Conservation (phyloP, 331 rosid genomes). For the Telfairia occidentalis region DNA sequence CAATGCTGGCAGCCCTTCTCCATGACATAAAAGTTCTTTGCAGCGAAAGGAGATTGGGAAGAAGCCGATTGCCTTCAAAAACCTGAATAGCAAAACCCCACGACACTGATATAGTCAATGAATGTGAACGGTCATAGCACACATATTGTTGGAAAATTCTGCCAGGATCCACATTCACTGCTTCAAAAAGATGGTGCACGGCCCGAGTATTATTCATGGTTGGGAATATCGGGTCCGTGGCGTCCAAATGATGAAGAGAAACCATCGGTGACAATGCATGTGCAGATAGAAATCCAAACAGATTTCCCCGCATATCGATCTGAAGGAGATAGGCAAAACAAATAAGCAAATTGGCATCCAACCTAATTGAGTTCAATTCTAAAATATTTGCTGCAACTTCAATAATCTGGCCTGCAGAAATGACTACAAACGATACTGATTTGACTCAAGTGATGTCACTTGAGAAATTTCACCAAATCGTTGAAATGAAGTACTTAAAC, state of each 20-base stretch:
- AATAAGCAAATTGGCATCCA: background rate
- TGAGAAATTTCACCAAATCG: background rate
- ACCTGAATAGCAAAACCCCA: conserved; percentile 82
- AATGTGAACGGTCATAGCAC: conserved; percentile 56
- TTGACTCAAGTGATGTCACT: background rate
- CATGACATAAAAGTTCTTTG: conserved; percentile 71
- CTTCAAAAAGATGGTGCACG: conserved; percentile 50
- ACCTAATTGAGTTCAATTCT: background rate
- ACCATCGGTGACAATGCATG: conserved; percentile 72
- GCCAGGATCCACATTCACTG: conserved; percentile 60
- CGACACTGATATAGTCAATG: conserved; percentile 62
- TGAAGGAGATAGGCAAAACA: conserved; percentile 13
- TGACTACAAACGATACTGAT: background rate
- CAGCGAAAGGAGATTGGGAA: conserved; percentile 51
- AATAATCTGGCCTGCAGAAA: background rate
- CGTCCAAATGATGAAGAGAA: conserved; percentile 89
- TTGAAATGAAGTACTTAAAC: background rate
- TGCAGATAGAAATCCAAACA: conserved; percentile 73
- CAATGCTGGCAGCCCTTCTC: conserved; percentile 44
- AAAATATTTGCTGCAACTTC: background rate
- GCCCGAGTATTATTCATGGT: conserved; percentile 48
- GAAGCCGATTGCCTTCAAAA: conserved; percentile 50
- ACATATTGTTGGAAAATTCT: conserved; percentile 74
- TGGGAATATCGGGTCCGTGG: conserved; percentile 66
- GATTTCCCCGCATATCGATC: conserved; percentile 84